Conservation (phyloP, 176 grass and related monocot species). For the Poa pratensis region DNA sequence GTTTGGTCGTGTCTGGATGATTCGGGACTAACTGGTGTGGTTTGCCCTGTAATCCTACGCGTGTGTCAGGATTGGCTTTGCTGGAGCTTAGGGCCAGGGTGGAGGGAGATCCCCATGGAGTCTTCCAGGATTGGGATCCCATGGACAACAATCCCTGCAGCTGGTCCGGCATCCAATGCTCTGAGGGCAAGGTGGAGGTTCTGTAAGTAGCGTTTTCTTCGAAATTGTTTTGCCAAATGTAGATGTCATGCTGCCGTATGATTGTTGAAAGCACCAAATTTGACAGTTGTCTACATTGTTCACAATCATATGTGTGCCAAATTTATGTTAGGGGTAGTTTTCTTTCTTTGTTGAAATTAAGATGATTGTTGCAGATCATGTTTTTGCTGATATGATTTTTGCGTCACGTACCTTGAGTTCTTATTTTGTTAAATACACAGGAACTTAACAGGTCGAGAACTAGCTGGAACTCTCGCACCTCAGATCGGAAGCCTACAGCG, state of each 20-base stretch:
- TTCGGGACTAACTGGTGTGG: neutral
- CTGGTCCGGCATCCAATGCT: constrained; percentile 75
- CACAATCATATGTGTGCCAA: neutral
- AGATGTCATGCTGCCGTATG: neutral
- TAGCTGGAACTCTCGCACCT: constrained; percentile 75
- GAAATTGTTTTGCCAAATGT: neutral
- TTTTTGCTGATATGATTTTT: constrained; percentile 3
- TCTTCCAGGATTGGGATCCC: constrained; percentile 75
- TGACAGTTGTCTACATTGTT: neutral
- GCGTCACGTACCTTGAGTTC: constrained; percentile 26
- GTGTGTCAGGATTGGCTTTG: constrained; percentile 66
- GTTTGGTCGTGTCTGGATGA: neutral
- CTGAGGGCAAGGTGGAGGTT: constrained; percentile 78
- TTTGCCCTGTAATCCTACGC: neutral
- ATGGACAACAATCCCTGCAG: constrained; percentile 57
- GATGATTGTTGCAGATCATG: neutral
- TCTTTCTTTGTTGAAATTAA: neutral
- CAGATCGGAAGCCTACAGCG: constrained; percentile 67
- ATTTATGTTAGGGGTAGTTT: neutral
- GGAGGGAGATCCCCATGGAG: constrained; percentile 72
- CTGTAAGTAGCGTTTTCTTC: constrained; percentile 63
- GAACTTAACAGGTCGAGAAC: constrained; percentile 75
- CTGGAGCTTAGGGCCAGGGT: constrained; percentile 71
- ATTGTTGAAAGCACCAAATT: neutral
- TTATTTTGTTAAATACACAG: constrained; percentile 56